Evolutionary conservation across 768 basidiomycete genomes (phyloP).

Genomic region (Lyophyllum atratum): DNA sequence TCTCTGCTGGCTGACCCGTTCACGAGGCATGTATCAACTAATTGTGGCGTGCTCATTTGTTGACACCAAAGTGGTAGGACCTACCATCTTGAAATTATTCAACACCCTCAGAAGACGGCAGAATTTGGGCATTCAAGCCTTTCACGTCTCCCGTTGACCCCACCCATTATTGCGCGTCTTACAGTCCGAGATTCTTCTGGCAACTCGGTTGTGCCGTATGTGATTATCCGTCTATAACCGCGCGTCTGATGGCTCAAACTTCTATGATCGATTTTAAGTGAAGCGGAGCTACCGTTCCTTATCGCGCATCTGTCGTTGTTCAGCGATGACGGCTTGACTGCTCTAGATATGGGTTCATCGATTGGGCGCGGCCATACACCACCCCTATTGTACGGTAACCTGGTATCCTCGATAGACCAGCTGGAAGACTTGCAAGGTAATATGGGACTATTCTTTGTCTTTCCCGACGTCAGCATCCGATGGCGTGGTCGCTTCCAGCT

Average conservation of each 20-base stretch:
- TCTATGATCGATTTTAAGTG: conserved; percentile 46
- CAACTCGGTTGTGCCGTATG: conserved; percentile 78
- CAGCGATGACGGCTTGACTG: conserved; percentile 63
- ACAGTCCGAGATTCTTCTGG: conserved; percentile 73
- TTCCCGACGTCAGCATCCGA: conserved; percentile 88
- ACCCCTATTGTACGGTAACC: conserved; percentile 78
- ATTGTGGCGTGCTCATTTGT: conserved; percentile 11
- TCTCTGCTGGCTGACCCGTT: conserved; percentile 58
- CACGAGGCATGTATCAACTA: conserved; percentile 44
- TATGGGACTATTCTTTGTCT: conserved; percentile 84
- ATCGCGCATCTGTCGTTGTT: conserved; percentile 81
- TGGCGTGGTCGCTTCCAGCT: conserved; percentile 77
- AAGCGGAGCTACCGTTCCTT: conserved; percentile 85
- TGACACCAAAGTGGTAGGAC: conserved; percentile 39
- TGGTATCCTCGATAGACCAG: conserved; percentile 81
- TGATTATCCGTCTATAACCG: conserved; percentile 22
- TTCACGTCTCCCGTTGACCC: conserved; percentile 81
- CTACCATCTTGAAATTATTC: conserved; percentile 84
- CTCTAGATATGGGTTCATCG: conserved; percentile 66
- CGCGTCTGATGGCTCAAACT: background rate
- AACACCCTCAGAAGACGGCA: conserved; percentile 81
- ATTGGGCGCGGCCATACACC: conserved; percentile 51
- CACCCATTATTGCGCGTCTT: conserved; percentile 81
- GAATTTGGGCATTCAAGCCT: conserved; percentile 76
- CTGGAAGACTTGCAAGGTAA: conserved; percentile 81